Percentiles rank a stretch among this genome's conserved stretches.
Conservation (phyloP, 768 basidiomycete species). For the Chiua virens region DNA sequence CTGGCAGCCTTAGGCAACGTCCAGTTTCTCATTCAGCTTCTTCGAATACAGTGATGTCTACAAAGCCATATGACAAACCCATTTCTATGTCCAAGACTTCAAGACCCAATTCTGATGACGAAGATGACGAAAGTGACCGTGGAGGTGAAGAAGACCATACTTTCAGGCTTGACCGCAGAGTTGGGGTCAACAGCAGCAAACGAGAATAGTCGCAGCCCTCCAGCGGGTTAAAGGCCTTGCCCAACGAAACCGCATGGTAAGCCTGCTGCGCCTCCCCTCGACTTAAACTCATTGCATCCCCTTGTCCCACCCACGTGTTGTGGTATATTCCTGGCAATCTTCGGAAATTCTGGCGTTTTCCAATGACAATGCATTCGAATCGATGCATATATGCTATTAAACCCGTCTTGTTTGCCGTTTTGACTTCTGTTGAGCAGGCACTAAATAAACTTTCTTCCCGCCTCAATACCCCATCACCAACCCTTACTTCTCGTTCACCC, state of each 20-base stretch:
- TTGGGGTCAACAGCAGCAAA: slow-evolving; percentile 40
- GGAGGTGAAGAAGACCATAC: slow-evolving; percentile 65
- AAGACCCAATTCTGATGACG: slow-evolving; percentile 40
- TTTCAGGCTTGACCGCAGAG: slow-evolving; percentile 46
- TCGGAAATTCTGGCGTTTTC: slow-evolving; percentile 4
- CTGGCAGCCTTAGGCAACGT: slow-evolving; percentile 40
- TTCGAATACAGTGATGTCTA: slow-evolving; percentile 37
- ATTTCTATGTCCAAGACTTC: slow-evolving; percentile 27
- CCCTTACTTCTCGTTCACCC: slow-evolving; percentile 39
- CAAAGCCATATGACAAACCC: slow-evolving; percentile 39
- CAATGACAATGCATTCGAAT: slow-evolving; percentile 5
- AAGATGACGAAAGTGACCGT: slow-evolving; percentile 49
- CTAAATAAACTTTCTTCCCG: slow-evolving; percentile 69
- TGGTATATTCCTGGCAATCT: slow-evolving; percentile 21
- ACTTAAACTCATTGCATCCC: slow-evolving; percentile 25
- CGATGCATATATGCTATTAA: slow-evolving; percentile 21
- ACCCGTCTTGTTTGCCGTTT: not conserved
- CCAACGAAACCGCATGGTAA: slow-evolving; percentile 71
- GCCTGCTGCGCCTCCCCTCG: slow-evolving; percentile 29
- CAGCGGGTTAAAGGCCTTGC: slow-evolving; percentile 70
- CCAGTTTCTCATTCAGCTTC: slow-evolving; percentile 28
- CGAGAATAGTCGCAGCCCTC: slow-evolving; percentile 58
- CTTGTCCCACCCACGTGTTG: slow-evolving; percentile 32
- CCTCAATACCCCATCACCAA: slow-evolving; percentile 57
- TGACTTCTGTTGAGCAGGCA: slow-evolving; percentile 40